Evolutionary conservation across 768 basidiomycete species (phyloP), one percentile per base, ranked within the genome.

Genomic region (Leccinum fibrillosum): DNA sequence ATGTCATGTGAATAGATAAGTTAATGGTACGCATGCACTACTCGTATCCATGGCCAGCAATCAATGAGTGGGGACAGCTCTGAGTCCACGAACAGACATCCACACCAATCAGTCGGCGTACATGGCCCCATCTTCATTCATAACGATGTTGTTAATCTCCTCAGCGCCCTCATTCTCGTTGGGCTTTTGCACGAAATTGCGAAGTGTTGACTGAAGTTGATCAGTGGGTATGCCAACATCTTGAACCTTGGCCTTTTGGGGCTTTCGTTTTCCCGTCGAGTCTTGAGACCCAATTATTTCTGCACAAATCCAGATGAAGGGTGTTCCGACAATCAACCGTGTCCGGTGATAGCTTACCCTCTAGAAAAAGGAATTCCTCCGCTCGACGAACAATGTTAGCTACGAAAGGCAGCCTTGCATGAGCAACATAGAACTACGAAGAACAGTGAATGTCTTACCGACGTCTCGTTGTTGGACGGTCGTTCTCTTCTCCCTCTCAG

Each of bases 401-500:
- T 91, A 57, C 13, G 56, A 55, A n/a, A 30, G 15, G 50, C 35
- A 17, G 37, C n/a, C 47, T 21, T 42, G 51, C 39, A 53, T 52
- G 42, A 52, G 21, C 30, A 48, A 32, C 19, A 58, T 21, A 26
- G 5, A 9, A 23, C 26, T 13, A 39, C 30, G 11, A 13, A 21
- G 35, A 21, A 26, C 49, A 25, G 11, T 11, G 26, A 8, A 50
- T 21, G 35, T 76, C 82, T 62, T 65, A 92, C 93, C 88, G 49
- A 94, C 73, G 70, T 96, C 93, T 60, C 81, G 84, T 62, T 89
- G 82, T 68, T 91, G 90, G 17, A 94, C 82, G 0, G 86, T 93
- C 28, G 83, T 71, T 59, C 93, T 76, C 62, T 84, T 87, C 60
- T 94, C 91, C 53, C 83, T 75, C 57, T 82, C 79, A 5, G 93